phyloP scores from a whole-genome alignment of 192 early-diverging fungal genomes.

The Umbelopsis sp. region DNA sequence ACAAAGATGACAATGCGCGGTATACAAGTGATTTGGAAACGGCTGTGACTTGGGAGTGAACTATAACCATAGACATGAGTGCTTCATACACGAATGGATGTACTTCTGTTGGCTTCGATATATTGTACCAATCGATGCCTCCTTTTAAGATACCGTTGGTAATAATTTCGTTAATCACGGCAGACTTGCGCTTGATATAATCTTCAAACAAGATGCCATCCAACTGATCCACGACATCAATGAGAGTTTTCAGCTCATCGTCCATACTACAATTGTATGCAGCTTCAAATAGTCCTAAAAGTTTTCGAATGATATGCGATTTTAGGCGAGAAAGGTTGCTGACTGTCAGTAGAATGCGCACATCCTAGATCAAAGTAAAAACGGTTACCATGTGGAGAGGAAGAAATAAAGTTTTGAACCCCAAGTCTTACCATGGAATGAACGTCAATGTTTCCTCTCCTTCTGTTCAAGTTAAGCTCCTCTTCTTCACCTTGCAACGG shows the following conservation, averaged over 20 bases:
- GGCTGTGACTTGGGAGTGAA: constrained; percentile 88
- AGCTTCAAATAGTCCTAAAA: constrained; percentile 69
- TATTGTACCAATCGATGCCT: constrained; percentile 86
- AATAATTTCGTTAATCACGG: constrained; percentile 69
- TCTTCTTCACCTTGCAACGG: constrained; percentile 32
- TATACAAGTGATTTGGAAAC: constrained; percentile 78
- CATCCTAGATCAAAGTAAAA: constrained; percentile 49
- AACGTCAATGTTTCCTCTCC: constrained; percentile 38
- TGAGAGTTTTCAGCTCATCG: constrained; percentile 63
- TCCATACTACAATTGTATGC: constrained; percentile 64
- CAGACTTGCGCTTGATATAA: constrained; percentile 80
- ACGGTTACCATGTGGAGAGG: neutral
- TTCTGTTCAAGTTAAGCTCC: constrained; percentile 27
- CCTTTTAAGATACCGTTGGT: constrained; percentile 80
- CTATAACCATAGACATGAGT: constrained; percentile 82
- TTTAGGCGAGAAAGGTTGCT: constrained; percentile 81
- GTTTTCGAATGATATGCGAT: constrained; percentile 72
- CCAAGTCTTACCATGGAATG: constrained; percentile 31
- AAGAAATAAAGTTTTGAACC: neutral
- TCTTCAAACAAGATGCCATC: constrained; percentile 84
- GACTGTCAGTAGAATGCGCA: constrained; percentile 77
- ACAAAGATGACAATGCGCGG: constrained; percentile 73
- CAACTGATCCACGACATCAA: constrained; percentile 73
- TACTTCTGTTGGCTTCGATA: constrained; percentile 77
- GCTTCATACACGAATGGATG: constrained; percentile 88